Percentiles rank a stretch among this genome's conserved stretches.
phyloP scores from a whole-genome alignment of 2,329 filamentous ascomycete genomes.

The Incumbomyces delicatus region DNA sequence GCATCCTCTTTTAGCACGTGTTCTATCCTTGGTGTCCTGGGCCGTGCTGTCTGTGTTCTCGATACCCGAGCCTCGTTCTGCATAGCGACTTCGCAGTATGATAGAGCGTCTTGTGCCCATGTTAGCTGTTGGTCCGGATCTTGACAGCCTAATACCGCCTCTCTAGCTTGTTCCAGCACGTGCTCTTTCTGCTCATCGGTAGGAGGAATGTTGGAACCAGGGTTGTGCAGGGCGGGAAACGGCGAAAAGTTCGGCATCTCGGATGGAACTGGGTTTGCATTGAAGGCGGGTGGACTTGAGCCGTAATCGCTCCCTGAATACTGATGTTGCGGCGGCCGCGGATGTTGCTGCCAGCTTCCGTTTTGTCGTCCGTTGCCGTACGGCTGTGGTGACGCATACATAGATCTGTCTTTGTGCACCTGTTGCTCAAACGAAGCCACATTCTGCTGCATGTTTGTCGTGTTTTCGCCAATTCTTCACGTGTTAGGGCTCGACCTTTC shows the following conservation, averaged over 20 bases:
- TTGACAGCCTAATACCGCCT: conserved; percentile 80
- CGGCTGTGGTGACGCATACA: not conserved
- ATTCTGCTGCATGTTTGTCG: conserved; percentile 92
- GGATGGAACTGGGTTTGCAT: conserved; percentile 40
- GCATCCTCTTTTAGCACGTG: conserved; percentile 82
- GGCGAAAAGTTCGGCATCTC: conserved; percentile 74
- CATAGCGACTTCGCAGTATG: conserved; percentile 75
- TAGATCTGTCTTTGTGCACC: conserved; percentile 32
- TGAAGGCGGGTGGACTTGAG: conserved; percentile 19
- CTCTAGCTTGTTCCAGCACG: conserved; percentile 72
- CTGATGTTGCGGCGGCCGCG: not conserved
- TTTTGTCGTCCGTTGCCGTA: not conserved
- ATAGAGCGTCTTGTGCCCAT: conserved; percentile 88
- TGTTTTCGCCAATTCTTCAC: conserved; percentile 57
- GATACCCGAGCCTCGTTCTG: conserved; percentile 64
- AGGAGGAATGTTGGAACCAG: conserved; percentile 78
- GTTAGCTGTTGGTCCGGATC: conserved; percentile 93
- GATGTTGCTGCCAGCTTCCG: conserved; percentile 1
- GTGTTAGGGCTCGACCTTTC: conserved; percentile 52
- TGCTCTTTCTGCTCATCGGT: conserved; percentile 91
- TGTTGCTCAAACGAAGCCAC: conserved; percentile 83
- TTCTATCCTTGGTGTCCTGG: conserved; percentile 74
- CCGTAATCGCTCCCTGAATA: not conserved
- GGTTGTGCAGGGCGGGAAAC: conserved; percentile 72
- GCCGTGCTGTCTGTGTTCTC: conserved; percentile 49